A percentile compares a stretch with the other conserved stretches of the same genome.
Conservation (phyloP, 129 eudicot genomes). For the Gnaphalium uliginosum region DNA sequence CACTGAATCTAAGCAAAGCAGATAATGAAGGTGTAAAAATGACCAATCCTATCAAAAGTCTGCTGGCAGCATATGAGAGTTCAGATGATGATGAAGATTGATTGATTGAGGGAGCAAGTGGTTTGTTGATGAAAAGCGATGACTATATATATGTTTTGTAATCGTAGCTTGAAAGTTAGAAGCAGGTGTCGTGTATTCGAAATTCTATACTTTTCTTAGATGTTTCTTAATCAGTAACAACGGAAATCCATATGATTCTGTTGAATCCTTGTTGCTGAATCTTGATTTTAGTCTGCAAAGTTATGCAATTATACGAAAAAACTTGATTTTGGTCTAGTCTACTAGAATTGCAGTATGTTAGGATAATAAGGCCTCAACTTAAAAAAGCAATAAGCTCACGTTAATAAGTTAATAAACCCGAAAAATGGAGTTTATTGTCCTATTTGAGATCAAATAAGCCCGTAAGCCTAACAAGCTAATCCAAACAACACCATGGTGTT, state of each 20-base stretch:
- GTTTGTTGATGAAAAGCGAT: slow-evolving; percentile 23
- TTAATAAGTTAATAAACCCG: too few species aligned
- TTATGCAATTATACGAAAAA: slow-evolving; percentile 11
- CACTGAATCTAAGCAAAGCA: slow-evolving; percentile 16
- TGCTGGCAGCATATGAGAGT: slow-evolving; percentile 76
- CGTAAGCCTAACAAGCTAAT: too few species aligned
- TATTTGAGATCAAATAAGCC: too few species aligned
- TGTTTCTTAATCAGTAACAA: background rate
- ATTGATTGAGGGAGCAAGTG: slow-evolving; percentile 32
- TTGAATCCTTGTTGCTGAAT: slow-evolving; percentile 12
- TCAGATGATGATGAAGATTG: slow-evolving; percentile 87
- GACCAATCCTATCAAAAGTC: slow-evolving; percentile 66
- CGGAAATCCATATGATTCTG: slow-evolving; percentile 1
- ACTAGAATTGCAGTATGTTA: background rate
- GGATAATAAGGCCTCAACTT: too few species aligned
- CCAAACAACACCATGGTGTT: too few species aligned
- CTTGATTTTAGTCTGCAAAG: slow-evolving; percentile 4
- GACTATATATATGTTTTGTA: slow-evolving; percentile 23
- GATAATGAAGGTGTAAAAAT: slow-evolving; percentile 26
- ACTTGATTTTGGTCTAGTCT: slow-evolving; percentile 1
- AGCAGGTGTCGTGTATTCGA: slow-evolving; percentile 16
- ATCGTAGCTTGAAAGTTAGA: slow-evolving; percentile 19
- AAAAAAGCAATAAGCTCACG: too few species aligned
- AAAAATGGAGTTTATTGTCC: too few species aligned
- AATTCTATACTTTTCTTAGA: background rate